These are phyloP conservation scores for Gracilariopsis chorda DNA, from an alignment of 23 red algal species.

Conservation along the genomic window DNA sequence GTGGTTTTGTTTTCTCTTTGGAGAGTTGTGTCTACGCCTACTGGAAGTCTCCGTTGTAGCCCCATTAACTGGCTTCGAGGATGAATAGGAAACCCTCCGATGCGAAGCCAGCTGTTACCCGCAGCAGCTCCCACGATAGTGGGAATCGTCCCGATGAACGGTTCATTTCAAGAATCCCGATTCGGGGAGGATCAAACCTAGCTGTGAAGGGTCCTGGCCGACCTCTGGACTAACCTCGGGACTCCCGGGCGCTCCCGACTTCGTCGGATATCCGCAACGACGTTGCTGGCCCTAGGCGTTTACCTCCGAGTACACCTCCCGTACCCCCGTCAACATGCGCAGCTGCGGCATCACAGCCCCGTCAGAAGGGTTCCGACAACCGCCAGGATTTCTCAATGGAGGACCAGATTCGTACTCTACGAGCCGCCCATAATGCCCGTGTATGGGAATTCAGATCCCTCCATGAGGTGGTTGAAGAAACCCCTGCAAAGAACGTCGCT, in stretches of 20 bases:
- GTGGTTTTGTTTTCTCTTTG: background rate
- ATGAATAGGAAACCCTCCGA: background rate
- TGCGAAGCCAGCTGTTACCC: background rate
- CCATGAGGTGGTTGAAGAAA: background rate
- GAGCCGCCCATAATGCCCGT: background rate
- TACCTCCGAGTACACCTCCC: background rate
- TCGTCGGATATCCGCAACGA: background rate
- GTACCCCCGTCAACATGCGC: background rate
- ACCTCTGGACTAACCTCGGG: background rate
- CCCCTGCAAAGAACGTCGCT: background rate
- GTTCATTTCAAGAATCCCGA: background rate
- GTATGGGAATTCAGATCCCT: background rate
- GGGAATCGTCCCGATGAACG: background rate
- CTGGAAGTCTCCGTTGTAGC: background rate
- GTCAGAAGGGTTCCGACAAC: background rate
- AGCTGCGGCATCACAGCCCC: background rate
- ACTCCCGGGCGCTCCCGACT: background rate
- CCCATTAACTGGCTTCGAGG: background rate
- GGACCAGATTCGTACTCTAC: background rate
- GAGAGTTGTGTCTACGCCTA: background rate
- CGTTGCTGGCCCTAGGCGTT: background rate
- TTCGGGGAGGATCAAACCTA: background rate
- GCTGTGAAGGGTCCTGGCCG: background rate
- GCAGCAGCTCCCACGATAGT: background rate
- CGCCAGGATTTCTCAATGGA: background rate